phyloP scores from a whole-genome alignment of 2,329 filamentous ascomycete genomes.

The Aspergillus fijiensis region DNA sequence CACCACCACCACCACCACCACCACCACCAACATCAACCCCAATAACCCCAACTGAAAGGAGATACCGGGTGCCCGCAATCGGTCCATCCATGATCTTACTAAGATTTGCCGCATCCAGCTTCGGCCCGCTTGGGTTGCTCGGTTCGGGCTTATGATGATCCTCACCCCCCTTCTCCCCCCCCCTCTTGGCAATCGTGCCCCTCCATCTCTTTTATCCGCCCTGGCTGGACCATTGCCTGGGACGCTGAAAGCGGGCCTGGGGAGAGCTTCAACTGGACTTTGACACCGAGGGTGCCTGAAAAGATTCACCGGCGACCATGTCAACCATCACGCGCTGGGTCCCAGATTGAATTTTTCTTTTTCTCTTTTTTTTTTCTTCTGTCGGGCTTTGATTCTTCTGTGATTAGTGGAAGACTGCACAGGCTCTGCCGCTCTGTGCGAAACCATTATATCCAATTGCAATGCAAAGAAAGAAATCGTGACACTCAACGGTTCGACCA shows the following conservation, averaged over 20 bases:
- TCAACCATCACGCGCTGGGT: slow-evolving; percentile 19
- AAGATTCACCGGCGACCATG: slow-evolving; percentile 25
- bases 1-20: too few relatives aligned
- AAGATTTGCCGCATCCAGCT: neutral
- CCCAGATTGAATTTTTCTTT: slow-evolving; percentile 15
- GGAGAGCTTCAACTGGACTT: neutral
- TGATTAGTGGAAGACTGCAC: neutral
- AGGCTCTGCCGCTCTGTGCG: neutral
- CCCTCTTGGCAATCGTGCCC: slow-evolving; percentile 3
- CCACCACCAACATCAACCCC: too few relatives aligned
- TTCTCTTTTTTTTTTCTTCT: neutral
- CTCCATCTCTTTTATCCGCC: slow-evolving; percentile 2
- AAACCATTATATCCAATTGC: neutral
- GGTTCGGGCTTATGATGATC: slow-evolving; percentile 16
- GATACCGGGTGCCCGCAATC: too few relatives aligned
- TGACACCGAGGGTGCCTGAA: slow-evolving; percentile 20
- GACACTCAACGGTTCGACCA: neutral
- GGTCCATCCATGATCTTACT: too few relatives aligned
- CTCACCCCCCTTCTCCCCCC: slow-evolving; percentile 4
- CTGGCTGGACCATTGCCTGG: slow-evolving; percentile 3
- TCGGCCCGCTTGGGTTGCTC: slow-evolving; percentile 4
- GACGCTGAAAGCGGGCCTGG: neutral
- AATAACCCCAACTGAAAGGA: too few relatives aligned
- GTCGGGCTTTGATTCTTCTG: neutral
- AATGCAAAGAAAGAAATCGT: neutral